Base-by-base conservation (phyloP, 1,284 basidiomycete genomes). In the Termitomyces sp. region DNA sequence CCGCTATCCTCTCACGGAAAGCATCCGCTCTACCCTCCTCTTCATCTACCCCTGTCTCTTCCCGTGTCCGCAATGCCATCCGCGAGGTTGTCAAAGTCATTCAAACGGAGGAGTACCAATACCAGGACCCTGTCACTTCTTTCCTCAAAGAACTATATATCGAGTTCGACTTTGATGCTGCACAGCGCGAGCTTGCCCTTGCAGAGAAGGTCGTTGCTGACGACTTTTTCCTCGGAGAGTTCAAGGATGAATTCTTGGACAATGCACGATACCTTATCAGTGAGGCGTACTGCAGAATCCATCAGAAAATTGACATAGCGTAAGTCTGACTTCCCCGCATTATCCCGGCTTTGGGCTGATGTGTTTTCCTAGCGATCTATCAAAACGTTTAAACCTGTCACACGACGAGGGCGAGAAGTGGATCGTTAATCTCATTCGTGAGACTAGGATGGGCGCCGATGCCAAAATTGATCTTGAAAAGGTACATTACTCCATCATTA, bases 351-450 rank as follows among this genome's bases (percentile, higher is more conserved):
- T 28, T 33, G 15, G 15, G 28, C 56, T 39, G 53, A 33, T 36
- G 43, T 41, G 17, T 30, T 26, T 31, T 50, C 36, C 13, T 53
- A 93, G 91, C 58, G 94, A 98, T 67, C 82, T 99, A 31, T 96
- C 94, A 15, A 88, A 92, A 67, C 86, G 95, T 12, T 80, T 99
- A 36, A 98, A 98, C 72, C 81, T 98, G 53, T 88, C 90, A 24
- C 83, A 80, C 53, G 94, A 94, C 64, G 96, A 98, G 66, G 97
- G 96, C 55, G 96, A 98, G 70, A 97, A 97, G 71, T 99, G 96
- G 96, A 96, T 99, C 62, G 96, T 98, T 65, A 98, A 97, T 77
- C 86, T 98, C 56, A 96, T 98, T 65, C 85, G 94, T 49, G 97
- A 98, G 72, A 97, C 95, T 26, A 84, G 93, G 31, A 93, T 97